Evolutionary conservation across 352 stramenopile genomes (phyloP).

Genomic region (Phytophthora sojae): DNA sequence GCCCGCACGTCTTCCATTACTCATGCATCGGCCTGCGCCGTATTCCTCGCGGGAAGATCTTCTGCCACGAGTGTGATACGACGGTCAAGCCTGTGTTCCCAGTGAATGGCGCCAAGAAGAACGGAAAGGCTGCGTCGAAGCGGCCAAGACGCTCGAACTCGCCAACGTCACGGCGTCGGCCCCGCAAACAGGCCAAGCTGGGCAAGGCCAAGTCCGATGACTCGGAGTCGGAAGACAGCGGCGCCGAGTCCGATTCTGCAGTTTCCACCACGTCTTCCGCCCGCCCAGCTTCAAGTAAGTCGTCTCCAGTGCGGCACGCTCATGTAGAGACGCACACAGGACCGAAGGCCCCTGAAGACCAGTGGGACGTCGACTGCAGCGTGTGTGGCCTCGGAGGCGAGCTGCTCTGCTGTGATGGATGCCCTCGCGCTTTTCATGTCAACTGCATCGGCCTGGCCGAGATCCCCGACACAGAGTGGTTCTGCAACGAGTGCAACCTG

Average conservation of each 20-base stretch:
- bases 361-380: slow-evolving; percentile 91
- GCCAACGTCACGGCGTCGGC: slow-evolving; percentile 22
- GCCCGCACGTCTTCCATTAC: slow-evolving; percentile 92
- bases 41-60: slow-evolving; percentile 86
- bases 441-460: slow-evolving; percentile 79
- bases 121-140: slow-evolving; percentile 22
- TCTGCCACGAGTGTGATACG: slow-evolving; percentile 81
- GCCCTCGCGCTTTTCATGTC: slow-evolving; percentile 92
- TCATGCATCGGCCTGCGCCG: slow-evolving; percentile 84
- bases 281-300: slow-evolving; percentile 24
- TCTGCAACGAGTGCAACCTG: slow-evolving; percentile 88
- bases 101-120: slow-evolving; percentile 29
- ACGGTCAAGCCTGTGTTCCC: slow-evolving; percentile 76
- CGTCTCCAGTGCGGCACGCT: slow-evolving; percentile 29
- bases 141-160: slow-evolving; percentile 34
- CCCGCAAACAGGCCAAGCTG: slow-evolving; percentile 36
- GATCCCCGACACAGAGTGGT: slow-evolving; percentile 87
- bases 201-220: slow-evolving; percentile 28
- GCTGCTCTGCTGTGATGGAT: slow-evolving; percentile 92
- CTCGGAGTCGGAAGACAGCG: slow-evolving; percentile 34
- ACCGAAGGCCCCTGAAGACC: slow-evolving; percentile 60
- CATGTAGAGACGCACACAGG: slow-evolving; percentile 36
- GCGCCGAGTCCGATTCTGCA: slow-evolving; percentile 30
- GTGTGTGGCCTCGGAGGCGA: slow-evolving; percentile 88
- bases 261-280: slow-evolving; percentile 32